Conservation (phyloP, 805 yeast genomes). For the Candida andamanensis region DNA sequence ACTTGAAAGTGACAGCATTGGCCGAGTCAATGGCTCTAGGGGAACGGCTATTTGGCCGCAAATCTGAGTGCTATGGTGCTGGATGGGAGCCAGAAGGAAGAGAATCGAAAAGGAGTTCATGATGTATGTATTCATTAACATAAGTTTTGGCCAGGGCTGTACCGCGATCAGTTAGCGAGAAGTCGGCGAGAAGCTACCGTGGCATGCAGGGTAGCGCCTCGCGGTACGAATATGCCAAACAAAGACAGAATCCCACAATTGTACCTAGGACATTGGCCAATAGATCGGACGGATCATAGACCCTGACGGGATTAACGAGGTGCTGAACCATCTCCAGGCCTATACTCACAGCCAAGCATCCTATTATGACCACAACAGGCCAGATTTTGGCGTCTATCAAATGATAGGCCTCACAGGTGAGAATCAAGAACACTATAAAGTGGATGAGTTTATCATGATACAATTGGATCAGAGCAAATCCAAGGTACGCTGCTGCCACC, state of each 20-base stretch:
- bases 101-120: too few species aligned
- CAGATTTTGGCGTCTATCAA: conserved; percentile 32
- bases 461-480: conserved; percentile 45
- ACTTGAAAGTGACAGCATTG: too few species aligned
- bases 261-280: conserved; percentile 28
- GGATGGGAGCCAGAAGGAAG: too few species aligned
- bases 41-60: too few species aligned
- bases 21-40: too few species aligned
- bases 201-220: too few species aligned
- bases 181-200: too few species aligned
- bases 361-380: conserved; percentile 29
- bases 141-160: too few species aligned
- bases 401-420: conserved; percentile 47
- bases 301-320: conserved; percentile 39
- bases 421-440: conserved; percentile 39
- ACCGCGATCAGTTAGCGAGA: too few species aligned
- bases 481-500: conserved; percentile 39
- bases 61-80: too few species aligned
- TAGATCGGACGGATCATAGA: conserved; percentile 49
- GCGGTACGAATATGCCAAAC: too few species aligned
- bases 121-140: too few species aligned
- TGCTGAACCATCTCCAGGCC: conserved; percentile 50
- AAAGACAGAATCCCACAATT: conserved; percentile 17
- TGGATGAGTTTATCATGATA: conserved; percentile 50
- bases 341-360: conserved; percentile 44